phyloP scores from a whole-genome alignment of 73 alveolate genomes.

The Tetrahymena malaccensis region DNA sequence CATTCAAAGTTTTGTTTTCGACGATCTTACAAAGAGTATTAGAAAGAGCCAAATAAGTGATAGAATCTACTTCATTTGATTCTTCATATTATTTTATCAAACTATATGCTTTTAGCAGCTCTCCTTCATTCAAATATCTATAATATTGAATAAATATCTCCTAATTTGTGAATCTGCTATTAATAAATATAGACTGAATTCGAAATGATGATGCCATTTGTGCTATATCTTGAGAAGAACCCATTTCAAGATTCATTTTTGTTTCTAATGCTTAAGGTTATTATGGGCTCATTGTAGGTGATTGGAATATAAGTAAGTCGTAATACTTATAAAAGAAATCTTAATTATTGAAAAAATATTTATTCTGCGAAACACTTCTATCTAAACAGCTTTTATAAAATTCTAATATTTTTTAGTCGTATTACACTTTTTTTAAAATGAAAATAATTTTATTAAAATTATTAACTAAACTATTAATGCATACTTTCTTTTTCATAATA shows the following conservation, averaged over 20 bases:
- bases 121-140: neutral
- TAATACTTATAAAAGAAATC: no score
- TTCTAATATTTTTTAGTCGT: neutral
- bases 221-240: neutral
- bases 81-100: neutral
- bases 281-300: neutral
- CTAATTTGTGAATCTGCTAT: neutral
- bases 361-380: neutral
- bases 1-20: neutral
- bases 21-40: neutral
- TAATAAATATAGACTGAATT: neutral
- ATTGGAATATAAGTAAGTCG: no score
- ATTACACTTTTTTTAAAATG: neutral
- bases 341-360: no score
- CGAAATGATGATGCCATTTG: neutral
- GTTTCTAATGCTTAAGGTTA: neutral
- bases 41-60: neutral
- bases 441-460: neutral
- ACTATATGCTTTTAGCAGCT: neutral
- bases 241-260: neutral
- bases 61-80: neutral
- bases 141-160: neutral
- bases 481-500: neutral
- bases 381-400: neutral
- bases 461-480: neutral